Conservation (phyloP, 2,329 filamentous ascomycete species). For the Calonectria crousiana region DNA sequence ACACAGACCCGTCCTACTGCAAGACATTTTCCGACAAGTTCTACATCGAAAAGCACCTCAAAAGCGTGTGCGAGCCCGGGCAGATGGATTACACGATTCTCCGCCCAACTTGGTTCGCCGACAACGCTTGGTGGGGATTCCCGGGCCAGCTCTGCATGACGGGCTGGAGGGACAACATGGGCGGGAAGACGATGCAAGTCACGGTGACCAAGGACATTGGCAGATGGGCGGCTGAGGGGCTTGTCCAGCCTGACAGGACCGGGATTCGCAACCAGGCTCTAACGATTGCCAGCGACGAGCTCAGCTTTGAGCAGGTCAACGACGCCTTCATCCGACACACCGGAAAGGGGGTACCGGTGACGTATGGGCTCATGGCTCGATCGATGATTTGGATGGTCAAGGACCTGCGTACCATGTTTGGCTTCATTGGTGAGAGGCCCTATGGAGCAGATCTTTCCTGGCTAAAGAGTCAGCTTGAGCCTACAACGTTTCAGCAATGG, state of each 20-base stretch:
- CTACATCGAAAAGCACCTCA: constrained; percentile 69
- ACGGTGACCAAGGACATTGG: constrained; percentile 42
- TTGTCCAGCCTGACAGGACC: constrained; percentile 30
- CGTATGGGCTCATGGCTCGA: constrained; percentile 33
- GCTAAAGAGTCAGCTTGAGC: constrained; percentile 33
- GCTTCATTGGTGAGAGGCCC: constrained; percentile 33
- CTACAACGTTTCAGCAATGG: constrained; percentile 40
- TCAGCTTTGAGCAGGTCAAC: constrained; percentile 38
- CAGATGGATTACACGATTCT: constrained; percentile 45
- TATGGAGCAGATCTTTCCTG: constrained; percentile 39
- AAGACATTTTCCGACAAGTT: constrained; percentile 62
- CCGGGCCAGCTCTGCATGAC: constrained; percentile 43
- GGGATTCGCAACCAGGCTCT: constrained; percentile 39
- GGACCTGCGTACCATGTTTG: constrained; percentile 40
- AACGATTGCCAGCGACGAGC: constrained; percentile 41
- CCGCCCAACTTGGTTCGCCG: constrained; percentile 44
- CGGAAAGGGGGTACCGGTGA: constrained; percentile 37
- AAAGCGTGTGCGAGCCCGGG: constrained; percentile 48
- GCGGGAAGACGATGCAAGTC: constrained; percentile 42
- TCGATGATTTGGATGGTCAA: constrained; percentile 39
- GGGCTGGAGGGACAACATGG: constrained; percentile 43
- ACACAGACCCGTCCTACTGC: constrained; percentile 40
- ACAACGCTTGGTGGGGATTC: constrained; percentile 43
- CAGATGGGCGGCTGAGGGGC: constrained; percentile 37
- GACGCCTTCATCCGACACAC: constrained; percentile 34